These are phyloP conservation scores for Straminergon stramineum DNA, from an alignment of 225 moss, liverwort and hornwort genomes.

Conservation along the genomic window DNA sequence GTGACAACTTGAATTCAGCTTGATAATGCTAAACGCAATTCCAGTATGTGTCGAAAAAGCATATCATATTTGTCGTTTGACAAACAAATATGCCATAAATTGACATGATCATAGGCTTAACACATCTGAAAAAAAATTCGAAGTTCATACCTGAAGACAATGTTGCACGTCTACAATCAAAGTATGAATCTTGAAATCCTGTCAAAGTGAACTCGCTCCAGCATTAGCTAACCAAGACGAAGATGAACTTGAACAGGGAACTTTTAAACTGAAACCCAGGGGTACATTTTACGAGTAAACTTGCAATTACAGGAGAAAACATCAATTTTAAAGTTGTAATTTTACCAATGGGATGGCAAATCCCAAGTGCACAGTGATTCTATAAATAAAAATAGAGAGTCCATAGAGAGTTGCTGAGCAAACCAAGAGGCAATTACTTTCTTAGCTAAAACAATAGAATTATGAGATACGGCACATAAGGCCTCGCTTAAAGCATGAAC, in stretches of 20 bases:
- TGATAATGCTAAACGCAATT: neutral
- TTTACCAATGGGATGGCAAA: neutral
- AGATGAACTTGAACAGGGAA: neutral
- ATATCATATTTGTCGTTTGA: neutral
- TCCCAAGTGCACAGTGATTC: neutral
- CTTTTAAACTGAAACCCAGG: neutral
- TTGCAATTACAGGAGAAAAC: neutral
- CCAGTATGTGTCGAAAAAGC: neutral
- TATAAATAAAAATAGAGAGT: neutral
- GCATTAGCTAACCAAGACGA: neutral
- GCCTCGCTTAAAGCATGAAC: neutral
- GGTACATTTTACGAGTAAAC: neutral
- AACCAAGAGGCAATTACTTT: neutral
- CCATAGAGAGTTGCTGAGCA: neutral
- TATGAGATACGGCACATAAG: neutral
- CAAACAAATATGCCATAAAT: neutral
- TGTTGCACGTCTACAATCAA: slow-evolving; percentile 74
- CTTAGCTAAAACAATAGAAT: neutral
- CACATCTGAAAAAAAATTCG: neutral
- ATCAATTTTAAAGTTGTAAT: neutral
- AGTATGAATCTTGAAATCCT: slow-evolving; percentile 75
- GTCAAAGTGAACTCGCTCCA: slow-evolving; percentile 3
- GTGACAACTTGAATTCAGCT: neutral
- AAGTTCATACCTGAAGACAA: slow-evolving; percentile 64
- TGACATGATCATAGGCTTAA: neutral